These are phyloP conservation scores for Tillandsia fasciculata DNA, from an alignment of 176 grass and related monocot genomes.

Conservation along the genomic window DNA sequence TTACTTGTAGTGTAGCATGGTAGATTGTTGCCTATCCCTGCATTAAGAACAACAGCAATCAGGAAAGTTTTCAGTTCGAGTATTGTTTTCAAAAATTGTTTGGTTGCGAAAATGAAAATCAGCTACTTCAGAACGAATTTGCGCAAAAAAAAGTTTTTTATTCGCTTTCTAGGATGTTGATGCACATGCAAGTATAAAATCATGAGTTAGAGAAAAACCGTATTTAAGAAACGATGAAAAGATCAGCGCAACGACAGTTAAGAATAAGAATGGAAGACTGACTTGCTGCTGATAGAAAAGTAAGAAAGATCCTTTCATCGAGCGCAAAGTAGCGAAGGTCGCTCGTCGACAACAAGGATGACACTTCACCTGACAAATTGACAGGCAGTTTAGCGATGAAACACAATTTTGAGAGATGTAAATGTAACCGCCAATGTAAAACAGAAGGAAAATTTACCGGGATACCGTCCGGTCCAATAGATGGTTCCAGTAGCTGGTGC, in stretches of 20 bases:
- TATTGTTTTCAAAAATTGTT: no score
- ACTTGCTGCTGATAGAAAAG: slow-evolving; percentile 52
- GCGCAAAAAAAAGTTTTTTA: no score
- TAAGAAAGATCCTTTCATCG: slow-evolving; percentile 55
- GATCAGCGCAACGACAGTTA: neutral
- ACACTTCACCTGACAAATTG: slow-evolving; percentile 44
- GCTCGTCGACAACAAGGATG: slow-evolving; percentile 43
- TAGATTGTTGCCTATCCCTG: slow-evolving; percentile 45
- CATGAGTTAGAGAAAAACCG: neutral
- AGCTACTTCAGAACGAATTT: no score
- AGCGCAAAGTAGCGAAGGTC: slow-evolving; percentile 36
- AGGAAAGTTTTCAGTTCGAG: no score
- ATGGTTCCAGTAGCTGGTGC: slow-evolving; percentile 61
- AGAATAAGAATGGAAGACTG: slow-evolving; percentile 25
- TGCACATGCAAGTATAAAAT: no score
- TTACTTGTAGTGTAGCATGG: slow-evolving; percentile 52
- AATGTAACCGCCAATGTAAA: neutral
- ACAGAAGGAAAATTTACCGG: slow-evolving; percentile 36
- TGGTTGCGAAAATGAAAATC: no score
- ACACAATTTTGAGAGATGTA: neutral
- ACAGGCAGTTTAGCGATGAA: neutral
- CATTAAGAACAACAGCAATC: neutral
- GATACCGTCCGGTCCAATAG: slow-evolving; percentile 60
- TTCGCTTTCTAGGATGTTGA: no score
- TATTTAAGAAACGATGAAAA: neutral